Evolutionary conservation across 148 eudicot genomes (phyloP), one percentile per base, ranked within the genome.

Genomic region (Pouteria glomerata): DNA sequence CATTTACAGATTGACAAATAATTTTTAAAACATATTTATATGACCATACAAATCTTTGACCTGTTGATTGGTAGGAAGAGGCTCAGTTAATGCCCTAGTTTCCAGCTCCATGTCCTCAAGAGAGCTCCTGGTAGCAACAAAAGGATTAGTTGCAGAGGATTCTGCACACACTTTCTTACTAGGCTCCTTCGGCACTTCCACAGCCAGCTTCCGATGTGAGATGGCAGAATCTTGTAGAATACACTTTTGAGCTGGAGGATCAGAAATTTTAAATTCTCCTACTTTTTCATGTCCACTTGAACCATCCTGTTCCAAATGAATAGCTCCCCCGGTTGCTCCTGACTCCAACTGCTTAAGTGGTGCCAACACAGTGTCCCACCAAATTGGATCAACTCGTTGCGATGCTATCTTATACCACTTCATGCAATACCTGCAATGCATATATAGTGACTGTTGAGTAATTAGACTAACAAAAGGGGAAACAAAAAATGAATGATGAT

Each of bases 41-140:
- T 19, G 73, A 71, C 63, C 50, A 63, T 47, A 60, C 7, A 55
- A 63, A 53, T 31, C 29, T 31, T 44, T 57, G 44, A 89, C 98
- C 91, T 85, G 97, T 85, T 95, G 98, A 82, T 85, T 91, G 34
- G 93, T 95, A 61, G 98, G 98, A 84, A 95, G 93, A 51, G 98
- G 97, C 83, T 95, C 98, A 24, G 97, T 95, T 53, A 95, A 83
- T 60, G 97, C 93, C 80, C 90, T 88, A 47, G 96, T 95, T 80
- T 85, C 96, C 83, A 95, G 73, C 82, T 95, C 98, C 93, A 91
- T 82, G 69, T 95, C 98, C 84, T 95, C 98, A 58, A 86, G 77
- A 58, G 82, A 68, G 57, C 83, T 80, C 79, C 97, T 80, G 57
- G 74, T 76, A 78, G 75, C 70, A 70, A 72, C 60, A 57, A 64